Base-by-base conservation (phyloP, 2,329 filamentous ascomycete species). In the Thelonectria discophora region DNA sequence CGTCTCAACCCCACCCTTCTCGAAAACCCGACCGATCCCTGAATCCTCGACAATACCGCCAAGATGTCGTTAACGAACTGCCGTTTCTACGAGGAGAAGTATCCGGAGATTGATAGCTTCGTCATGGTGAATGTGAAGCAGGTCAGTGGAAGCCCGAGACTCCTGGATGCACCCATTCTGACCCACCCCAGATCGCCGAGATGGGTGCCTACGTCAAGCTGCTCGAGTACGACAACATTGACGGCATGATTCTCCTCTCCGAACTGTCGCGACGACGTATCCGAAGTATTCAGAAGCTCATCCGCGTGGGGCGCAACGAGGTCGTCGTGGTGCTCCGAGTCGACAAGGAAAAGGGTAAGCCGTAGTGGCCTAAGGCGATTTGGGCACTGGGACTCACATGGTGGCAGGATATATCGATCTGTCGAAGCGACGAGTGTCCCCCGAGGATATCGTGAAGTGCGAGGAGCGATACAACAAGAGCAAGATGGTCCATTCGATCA, bases 61-160 rank as follows among this genome's bases (percentile, higher is more conserved):
- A 91, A 78, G 75, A 97, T 96, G 92, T 96, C 93, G 82, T 88
- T 97, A 84, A 95, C 92, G 78, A 97, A 97, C 83, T 97, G 92
- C 81, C 93, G 93, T 75, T 97, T 96, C 82, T 97, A 97, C 80
- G 93, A 97, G 86, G 93, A 97, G 83, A 97, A 97, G 82, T 97
- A 91, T 66, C 76, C 78, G 72, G 95, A 98, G 86, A 94, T 99
- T 78, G 95, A 99, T 82, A 97, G 93, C 86, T 98, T 97, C 82
- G 96, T 99, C 78, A 99, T 99, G 95, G 95, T 99, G 79, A 99
- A 98, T 81, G 95, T 98, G 74, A 97, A 97, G 88, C 93, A 97
- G 89, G 91, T 94, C 77, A 66, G 85, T 75, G 60, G 57, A 56
- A 59, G 24, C 49, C 47, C 56, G 42, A 50, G 55, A 43, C 46